phyloP scores from a whole-genome alignment of 2,329 filamentous ascomycete genomes.

The Diaporthe destruens region DNA sequence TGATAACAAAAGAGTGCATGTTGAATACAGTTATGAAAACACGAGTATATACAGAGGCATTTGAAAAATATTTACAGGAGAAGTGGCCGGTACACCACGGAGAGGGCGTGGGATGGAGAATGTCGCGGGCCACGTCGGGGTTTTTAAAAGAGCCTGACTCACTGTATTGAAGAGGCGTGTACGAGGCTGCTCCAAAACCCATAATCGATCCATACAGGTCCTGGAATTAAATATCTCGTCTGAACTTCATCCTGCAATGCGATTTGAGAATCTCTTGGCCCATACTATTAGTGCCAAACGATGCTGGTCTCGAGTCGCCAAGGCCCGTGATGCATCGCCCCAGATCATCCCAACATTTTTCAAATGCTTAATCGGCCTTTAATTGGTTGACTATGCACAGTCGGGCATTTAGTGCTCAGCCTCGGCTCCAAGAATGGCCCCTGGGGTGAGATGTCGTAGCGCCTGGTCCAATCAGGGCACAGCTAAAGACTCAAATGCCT shows the following conservation, averaged over 20 bases:
- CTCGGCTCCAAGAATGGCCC: background rate
- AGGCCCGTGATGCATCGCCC: conserved; percentile 14
- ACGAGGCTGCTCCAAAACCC: background rate
- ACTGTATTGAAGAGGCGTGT: too few species aligned
- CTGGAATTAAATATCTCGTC: background rate
- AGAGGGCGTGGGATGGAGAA: background rate
- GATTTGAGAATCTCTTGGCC: conserved; percentile 14
- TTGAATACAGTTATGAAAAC: background rate
- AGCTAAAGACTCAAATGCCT: background rate
- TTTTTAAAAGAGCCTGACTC: background rate
- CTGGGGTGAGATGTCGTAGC: background rate
- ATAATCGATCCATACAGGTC: background rate
- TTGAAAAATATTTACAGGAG: conserved; percentile 15
- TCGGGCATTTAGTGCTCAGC: background rate
- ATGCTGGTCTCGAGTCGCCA: conserved; percentile 28
- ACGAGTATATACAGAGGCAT: background rate
- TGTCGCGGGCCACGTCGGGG: background rate
- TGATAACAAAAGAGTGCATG: background rate
- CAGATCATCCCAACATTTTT: background rate
- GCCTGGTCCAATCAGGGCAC: background rate
- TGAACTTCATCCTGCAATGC: background rate
- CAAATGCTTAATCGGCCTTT: background rate
- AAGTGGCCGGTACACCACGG: background rate
- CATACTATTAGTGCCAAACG: conserved; percentile 10
- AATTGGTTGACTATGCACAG: background rate